These are phyloP conservation scores for Monosporascus ibericus DNA, from an alignment of 2,329 filamentous ascomycete species.

Conservation along the genomic window DNA sequence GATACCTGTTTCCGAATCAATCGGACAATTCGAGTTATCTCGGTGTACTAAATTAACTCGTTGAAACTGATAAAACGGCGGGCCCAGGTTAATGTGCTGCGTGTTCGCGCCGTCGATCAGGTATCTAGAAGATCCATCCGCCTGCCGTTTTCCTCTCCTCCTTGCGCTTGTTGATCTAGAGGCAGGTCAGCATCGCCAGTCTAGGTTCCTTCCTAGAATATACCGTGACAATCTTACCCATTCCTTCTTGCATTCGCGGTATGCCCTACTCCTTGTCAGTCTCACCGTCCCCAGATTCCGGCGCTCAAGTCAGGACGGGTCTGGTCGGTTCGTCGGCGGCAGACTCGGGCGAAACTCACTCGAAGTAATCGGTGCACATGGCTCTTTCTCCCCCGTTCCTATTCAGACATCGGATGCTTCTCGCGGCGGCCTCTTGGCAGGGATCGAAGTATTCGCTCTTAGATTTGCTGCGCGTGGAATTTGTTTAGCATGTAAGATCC, in stretches of 20 bases:
- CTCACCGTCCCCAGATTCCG: neutral
- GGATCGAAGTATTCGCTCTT: constrained; percentile 91
- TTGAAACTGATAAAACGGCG: too few relatives aligned
- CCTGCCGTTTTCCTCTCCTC: constrained; percentile 23
- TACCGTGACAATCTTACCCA: constrained; percentile 56
- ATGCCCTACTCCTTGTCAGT: constrained; percentile 55
- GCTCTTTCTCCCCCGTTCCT: constrained; percentile 79
- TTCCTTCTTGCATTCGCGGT: constrained; percentile 88
- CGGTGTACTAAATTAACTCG: too few relatives aligned
- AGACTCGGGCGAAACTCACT: constrained; percentile 51
- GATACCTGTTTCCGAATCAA: too few relatives aligned
- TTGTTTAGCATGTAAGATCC: constrained; percentile 7
- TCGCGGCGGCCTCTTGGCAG: constrained; percentile 84
- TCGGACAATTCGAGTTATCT: too few relatives aligned
- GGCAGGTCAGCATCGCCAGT: neutral
- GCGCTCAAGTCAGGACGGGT: too few relatives aligned
- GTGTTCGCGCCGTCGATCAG: neutral
- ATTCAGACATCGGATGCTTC: constrained; percentile 81
- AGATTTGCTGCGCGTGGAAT: constrained; percentile 57
- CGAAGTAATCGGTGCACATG: constrained; percentile 95
- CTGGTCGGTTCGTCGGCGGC: neutral
- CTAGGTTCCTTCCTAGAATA: neutral
- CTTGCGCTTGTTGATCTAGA: constrained; percentile 27
- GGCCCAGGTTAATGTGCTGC: too few relatives aligned
- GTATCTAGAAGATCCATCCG: constrained; percentile 11